Percentiles rank a stretch among this genome's conserved stretches.
Conservation (phyloP, 169 alveolate species). For the Cryptosporidium tyzzeri region DNA sequence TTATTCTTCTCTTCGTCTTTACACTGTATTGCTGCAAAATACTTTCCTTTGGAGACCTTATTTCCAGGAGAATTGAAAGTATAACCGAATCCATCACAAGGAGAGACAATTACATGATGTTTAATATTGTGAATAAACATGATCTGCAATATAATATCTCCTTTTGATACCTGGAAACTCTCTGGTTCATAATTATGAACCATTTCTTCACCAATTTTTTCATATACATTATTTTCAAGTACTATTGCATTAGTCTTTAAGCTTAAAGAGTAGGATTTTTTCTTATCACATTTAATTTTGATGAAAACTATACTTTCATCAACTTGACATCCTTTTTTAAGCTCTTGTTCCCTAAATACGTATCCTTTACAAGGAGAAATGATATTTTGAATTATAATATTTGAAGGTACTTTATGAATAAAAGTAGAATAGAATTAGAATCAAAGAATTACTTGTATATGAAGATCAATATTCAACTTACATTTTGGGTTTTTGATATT, state of each 20-base stretch:
- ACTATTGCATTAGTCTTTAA: not conserved
- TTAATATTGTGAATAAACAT: conserved; percentile 48
- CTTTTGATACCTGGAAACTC: conserved; percentile 20
- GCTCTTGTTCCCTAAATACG: conserved; percentile 18
- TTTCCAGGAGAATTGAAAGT: conserved; percentile 50
- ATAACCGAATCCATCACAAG: conserved; percentile 62
- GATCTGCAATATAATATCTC: conserved; percentile 28
- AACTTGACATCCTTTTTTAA: conserved; percentile 23
- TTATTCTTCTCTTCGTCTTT: conserved; percentile 25
- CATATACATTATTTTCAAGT: conserved; percentile 23
- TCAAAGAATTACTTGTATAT: not conserved
- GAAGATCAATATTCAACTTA: conserved; percentile 12
- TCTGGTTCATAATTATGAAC: conserved; percentile 2
- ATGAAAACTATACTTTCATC: not conserved
- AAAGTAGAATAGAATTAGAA: not conserved
- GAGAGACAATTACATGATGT: conserved; percentile 38
- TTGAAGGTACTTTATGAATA: not conserved
- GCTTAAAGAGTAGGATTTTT: not conserved
- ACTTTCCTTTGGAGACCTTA: conserved; percentile 36
- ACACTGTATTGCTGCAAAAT: conserved; percentile 66
- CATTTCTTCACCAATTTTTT: not conserved
- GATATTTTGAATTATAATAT: conserved; percentile 26
- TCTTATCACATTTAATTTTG: conserved; percentile 15
- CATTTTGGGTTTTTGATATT: conserved; percentile 25
- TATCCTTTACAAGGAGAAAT: conserved; percentile 60